Evolutionary conservation across 1,284 basidiomycete genomes (phyloP).

Genomic region (Limonomyces culmigenus): DNA sequence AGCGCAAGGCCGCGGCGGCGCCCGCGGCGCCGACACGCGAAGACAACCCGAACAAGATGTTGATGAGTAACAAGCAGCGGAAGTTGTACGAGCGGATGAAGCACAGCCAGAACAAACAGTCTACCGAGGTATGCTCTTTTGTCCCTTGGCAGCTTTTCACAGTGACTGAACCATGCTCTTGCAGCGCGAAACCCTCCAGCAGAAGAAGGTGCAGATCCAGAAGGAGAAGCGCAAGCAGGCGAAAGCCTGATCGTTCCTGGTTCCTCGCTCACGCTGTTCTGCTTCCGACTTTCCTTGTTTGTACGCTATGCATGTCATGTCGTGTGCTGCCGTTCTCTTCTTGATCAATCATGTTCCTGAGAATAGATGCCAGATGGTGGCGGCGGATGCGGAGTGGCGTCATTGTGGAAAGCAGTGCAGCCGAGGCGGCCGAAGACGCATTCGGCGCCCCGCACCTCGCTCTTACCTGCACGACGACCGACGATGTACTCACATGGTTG

Average conservation of each 20-base stretch:
- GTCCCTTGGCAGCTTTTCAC: background rate
- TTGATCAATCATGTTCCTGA: too few species aligned
- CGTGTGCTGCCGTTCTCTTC: too few species aligned
- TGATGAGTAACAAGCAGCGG: slow-evolving; percentile 94
- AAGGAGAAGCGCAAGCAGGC: slow-evolving; percentile 9
- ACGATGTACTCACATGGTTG: slow-evolving; percentile 17
- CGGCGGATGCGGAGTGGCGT: too few species aligned
- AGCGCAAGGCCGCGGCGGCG: slow-evolving; percentile 17
- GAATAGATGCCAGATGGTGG: too few species aligned
- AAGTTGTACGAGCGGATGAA: slow-evolving; percentile 96
- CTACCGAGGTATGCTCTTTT: slow-evolving; percentile 52
- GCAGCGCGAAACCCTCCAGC: slow-evolving; percentile 10
- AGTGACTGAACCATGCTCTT: slow-evolving; percentile 2
- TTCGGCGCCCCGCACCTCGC: too few species aligned
- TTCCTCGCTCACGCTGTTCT: too few species aligned
- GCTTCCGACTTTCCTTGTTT: too few species aligned
- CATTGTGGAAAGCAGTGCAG: slow-evolving; percentile 2
- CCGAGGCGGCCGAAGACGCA: background rate
- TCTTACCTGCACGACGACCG: background rate
- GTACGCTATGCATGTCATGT: too few species aligned
- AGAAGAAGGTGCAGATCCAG: slow-evolving; percentile 11
- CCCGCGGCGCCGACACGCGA: slow-evolving; percentile 31
- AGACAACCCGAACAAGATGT: slow-evolving; percentile 92
- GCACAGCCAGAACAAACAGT: slow-evolving; percentile 69
- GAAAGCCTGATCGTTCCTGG: too few species aligned